Evolutionary conservation across 441 rosid genomes (phyloP), one percentile per base, ranked within the genome.

Genomic region (Pelargonium cotyledonis): DNA sequence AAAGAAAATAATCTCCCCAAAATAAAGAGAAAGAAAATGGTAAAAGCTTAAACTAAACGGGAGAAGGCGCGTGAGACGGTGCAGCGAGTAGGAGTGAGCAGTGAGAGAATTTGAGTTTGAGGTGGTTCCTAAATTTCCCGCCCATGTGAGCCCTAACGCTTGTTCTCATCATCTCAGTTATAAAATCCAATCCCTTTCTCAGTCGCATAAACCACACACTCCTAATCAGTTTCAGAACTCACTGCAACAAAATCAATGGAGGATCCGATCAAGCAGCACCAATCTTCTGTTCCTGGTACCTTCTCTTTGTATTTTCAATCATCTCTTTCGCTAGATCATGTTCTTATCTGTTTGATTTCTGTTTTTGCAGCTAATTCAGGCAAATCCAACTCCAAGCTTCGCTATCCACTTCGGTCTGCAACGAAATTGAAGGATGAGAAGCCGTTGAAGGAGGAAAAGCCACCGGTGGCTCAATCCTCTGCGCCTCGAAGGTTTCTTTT

Each of bases 331-430:
- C 12, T 6, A 47, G 65, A 41, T 7, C 1, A 18, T 16, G 47
- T 3, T 43, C 18, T 5, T 68, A 8, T 8, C 31, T 18, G 12
- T 18, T 44, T 68, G 66, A n/a, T 53, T 23, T 67, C 23, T 1
- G 11, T 53, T 31, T 31, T 31, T 31, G 38, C 38, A 31, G 38
- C 38, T 4, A 31, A 31, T 65, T 77, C 80, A 49, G 85, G 77
- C 79, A 93, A 86, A 73, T 18, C 62, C 4, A 55, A 55, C 62
- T 80, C 95, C 51, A 91, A 85, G 74, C 74, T 86, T 7, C 80
- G 89, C 63, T 89, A 88, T 79, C 91, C 95, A 31, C 84, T 89
- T 40, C 84, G 98, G 81, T 91, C 97, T 8, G 89, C 90, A 5
- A 65, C 78, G 53, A 88, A 58, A 21, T 21, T 29, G 1, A 58